Conservation (phyloP, 179 eudicot genomes). For the Amaranthus tricolor region DNA sequence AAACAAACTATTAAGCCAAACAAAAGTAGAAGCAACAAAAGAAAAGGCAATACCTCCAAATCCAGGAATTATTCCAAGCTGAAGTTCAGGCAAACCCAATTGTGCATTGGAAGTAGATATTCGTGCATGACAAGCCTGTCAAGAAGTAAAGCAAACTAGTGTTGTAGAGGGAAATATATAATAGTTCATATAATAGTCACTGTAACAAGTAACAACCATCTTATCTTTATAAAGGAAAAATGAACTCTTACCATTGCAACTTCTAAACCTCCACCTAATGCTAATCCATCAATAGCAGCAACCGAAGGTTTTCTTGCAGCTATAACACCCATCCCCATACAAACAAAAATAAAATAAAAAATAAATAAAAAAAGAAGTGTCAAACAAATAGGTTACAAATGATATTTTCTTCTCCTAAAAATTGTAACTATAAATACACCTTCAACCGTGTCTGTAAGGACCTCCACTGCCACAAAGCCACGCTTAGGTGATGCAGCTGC, state of each 20-base stretch:
- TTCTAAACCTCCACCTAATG: conserved; percentile 93
- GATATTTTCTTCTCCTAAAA: neutral
- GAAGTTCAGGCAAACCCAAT: conserved; percentile 92
- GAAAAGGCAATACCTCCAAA: conserved; percentile 70
- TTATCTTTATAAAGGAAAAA: neutral
- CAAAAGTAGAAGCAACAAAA: neutral
- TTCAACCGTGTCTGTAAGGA: conserved; percentile 78
- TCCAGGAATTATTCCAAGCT: conserved; percentile 87
- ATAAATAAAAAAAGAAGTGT: conserved; percentile 3
- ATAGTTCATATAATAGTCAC: neutral
- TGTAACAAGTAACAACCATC: neutral
- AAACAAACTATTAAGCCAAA: neutral
- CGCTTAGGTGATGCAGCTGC: conserved; percentile 66
- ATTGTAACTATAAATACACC: conserved; percentile 37
- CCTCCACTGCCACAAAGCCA: conserved; percentile 75
- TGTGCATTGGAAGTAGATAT: conserved; percentile 80
- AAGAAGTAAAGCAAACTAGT: conserved; percentile 7
- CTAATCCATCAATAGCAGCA: conserved; percentile 93
- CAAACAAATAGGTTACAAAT: neutral
- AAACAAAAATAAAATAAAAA: neutral
- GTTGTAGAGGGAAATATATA: neutral
- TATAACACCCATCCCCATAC: conserved; percentile 14
- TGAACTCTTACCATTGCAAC: conserved; percentile 78
- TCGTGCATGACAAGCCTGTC: conserved; percentile 88
- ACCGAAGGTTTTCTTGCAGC: conserved; percentile 90